Base-by-base conservation (phyloP, 2,329 filamentous ascomycete species). In the Chalaropsis thielavioides region DNA sequence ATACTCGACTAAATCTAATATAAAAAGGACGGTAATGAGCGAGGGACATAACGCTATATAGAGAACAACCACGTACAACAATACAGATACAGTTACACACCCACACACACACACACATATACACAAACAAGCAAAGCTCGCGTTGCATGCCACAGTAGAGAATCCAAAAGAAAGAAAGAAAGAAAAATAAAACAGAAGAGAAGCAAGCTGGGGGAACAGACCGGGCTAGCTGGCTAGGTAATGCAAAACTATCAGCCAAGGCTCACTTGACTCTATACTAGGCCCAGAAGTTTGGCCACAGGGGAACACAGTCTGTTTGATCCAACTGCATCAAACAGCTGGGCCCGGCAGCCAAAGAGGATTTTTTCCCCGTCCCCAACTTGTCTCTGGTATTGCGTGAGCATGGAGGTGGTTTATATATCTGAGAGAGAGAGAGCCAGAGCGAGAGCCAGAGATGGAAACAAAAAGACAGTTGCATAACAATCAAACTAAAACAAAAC, bases 351-450 rank as follows among this genome's bases (percentile, higher is more conserved):
- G 13, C 44, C 46, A 22, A 63, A 7, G 15, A 63, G 17, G n/a
- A n/a, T n/a, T 7, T 22, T 22, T 41, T 58, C 44, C n/a, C 58
- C 6, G 22, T 40, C 60, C 40, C 38, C 60, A 27, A 15, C 7
- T n/a, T 27, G 60, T 61, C 40, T 46, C 43, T 40, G 27, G 61
- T 51, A 19, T 35, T 44, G 43, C 46, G 11, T 63, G 35, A 61
- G 63, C 31, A 46, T 60, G 15, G 27, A 35, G 49, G 24, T 44
- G 41, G 40, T 38, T 31, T 35, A 56, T 67, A 66, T 67, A 65
- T 56, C 64, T 67, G 69, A 66, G 41, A 31, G 40, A 46, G 41
- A 40, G 24, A 46, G 27, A 62, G 27, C 22, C 7, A 27, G 31
- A 13, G 31, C 2, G 31, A 31, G 31, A 31, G 31, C 2, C 3